A percentile compares a stretch with the other conserved stretches of the same genome.
Evolutionary conservation across 73 alveolate genomes (phyloP).

Genomic region (Stentor roeselii): DNA sequence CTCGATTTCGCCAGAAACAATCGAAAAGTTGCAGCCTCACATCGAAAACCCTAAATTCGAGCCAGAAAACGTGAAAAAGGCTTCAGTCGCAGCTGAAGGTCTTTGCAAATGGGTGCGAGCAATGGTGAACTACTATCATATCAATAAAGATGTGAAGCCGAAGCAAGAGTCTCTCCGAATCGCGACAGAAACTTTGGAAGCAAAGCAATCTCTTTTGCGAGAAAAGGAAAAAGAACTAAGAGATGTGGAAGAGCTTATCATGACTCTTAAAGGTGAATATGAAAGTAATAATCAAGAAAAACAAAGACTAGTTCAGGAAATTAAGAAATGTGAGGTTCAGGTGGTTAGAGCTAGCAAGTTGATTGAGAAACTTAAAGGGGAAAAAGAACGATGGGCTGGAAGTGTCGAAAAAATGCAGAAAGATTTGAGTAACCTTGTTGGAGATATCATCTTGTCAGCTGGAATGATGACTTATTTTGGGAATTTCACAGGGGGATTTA

Average conservation of each 20-base stretch:
- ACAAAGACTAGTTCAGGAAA: conserved; percentile 37
- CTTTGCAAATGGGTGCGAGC: conserved; percentile 90
- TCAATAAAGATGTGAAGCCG: conserved; percentile 86
- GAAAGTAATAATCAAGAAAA: conserved; percentile 46
- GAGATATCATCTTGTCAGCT: conserved; percentile 89
- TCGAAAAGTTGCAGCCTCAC: conserved; percentile 55
- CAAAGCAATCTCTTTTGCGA: conserved; percentile 78
- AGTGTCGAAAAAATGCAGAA: conserved; percentile 52
- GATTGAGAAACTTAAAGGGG: conserved; percentile 92
- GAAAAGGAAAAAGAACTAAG: conserved; percentile 64
- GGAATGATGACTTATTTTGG: conserved; percentile 98
- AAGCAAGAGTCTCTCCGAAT: conserved; percentile 72
- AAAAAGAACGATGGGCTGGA: conserved; percentile 91
- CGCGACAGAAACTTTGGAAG: conserved; percentile 60
- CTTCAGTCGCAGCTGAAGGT: conserved; percentile 79
- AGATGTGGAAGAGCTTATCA: conserved; percentile 74
- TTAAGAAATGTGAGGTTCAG: conserved; percentile 76
- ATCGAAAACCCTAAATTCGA: conserved; percentile 61
- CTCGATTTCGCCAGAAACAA: conserved; percentile 62
- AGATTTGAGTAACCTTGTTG: conserved; percentile 80
- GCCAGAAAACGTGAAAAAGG: conserved; percentile 67
- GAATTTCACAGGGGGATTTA: conserved; percentile 81
- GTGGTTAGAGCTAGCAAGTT: conserved; percentile 85
- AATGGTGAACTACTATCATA: conserved; percentile 86
- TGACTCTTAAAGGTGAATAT: conserved; percentile 59